Evolutionary conservation across 1,139 yeast species (phyloP), one percentile per base, ranked within the genome.

Genomic region (Suhomyces bokatorum): DNA sequence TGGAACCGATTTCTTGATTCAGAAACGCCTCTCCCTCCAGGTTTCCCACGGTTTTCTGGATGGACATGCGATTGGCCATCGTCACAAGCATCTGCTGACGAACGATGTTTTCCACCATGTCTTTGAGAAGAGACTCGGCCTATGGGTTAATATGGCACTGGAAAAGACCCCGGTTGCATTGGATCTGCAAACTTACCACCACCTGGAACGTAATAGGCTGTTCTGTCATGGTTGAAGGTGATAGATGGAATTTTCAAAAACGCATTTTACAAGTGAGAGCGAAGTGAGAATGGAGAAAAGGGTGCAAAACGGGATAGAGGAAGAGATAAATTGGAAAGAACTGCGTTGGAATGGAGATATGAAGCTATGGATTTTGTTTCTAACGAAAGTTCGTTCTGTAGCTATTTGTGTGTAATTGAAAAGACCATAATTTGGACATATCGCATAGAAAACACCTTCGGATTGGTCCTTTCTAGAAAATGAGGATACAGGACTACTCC

Each of bases 31-130:
- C 40, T 32, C 40, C 44, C 12, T 32, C 44, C 13, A 44, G 42
- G 32, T 46, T 45, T 9, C 60, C 60, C 29, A 58, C 48, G 14
- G 62, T 52, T 40, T 54, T 55, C 44, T 56, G 56, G 17, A 59
- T 47, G 8, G 68, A 55, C 29, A 59, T 51, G 39, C 59, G 59
- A 37, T 64, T 59, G 31, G 71, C 59, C 22, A 67, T 51, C 35
- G 58, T 60, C 33, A 56, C 55, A 15, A 72, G 54, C 5, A 73
- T 56, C 46, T 70, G 69, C 40, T 67, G 68, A 31, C 70, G 62
- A 10, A 72, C 62, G 24, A 73, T 54, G 52, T 64, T 66, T 37
- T 59, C 58, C 37, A 73, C 45, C 63, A 74, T 59, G 49, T 74
- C 78, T 12, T 63, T 52, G 46, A 54, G 53, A 1, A 59, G 55